Evolutionary conservation across 2,329 filamentous ascomycete genomes (phyloP), one percentile per base, ranked within the genome.

Genomic region (Ophiosphaerella herpotricha): DNA sequence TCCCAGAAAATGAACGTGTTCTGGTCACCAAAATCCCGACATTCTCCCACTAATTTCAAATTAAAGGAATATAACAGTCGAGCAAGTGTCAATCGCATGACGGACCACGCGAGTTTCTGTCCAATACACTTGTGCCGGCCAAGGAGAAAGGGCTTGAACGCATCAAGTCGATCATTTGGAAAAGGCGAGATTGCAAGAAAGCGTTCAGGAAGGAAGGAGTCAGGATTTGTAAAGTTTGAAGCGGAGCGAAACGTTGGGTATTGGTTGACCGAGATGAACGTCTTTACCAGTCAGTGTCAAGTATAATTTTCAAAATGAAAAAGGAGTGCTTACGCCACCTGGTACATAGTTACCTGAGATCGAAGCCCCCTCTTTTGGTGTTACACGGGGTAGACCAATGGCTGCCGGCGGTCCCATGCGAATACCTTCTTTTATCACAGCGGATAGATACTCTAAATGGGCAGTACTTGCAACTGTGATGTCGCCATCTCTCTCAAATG

Each of bases 31-130:
- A 56, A 60, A 29, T 61, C 54, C 4, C 21, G 4, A 14, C 33
- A 2, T 21, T 39, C 21, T 13, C 38, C 38, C 9, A 41, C 42
- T 5, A 43, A 9, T 3, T 45, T 41, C 6, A 61, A 23, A 53
- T 77, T 72, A 46, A 77, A 77, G 2, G 63, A 57, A 54, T 60
- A 77, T 1, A 77, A 35, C 35, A 76, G 39, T 45, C 71, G 74
- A 2, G 74, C 66, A 24, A 77, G 46, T 8, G 75, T 73, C 13
- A 76, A 41, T 5, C 59, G 44, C 61, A 68, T 63, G 24, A 64
- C 57, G 13, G 56, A 60, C 46, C 69, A 73, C 1, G 68, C 66
- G 16, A 61, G 32, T 37, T 50, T 57, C 34, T 56, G 46, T 1
- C 66, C 64, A 7, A 67, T 50, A 33, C 66, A 69, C 12, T 53